Percentiles rank a stretch among this genome's conserved stretches.
Conservation (phyloP, 306 rosid species). For the Trifolium dubium region DNA sequence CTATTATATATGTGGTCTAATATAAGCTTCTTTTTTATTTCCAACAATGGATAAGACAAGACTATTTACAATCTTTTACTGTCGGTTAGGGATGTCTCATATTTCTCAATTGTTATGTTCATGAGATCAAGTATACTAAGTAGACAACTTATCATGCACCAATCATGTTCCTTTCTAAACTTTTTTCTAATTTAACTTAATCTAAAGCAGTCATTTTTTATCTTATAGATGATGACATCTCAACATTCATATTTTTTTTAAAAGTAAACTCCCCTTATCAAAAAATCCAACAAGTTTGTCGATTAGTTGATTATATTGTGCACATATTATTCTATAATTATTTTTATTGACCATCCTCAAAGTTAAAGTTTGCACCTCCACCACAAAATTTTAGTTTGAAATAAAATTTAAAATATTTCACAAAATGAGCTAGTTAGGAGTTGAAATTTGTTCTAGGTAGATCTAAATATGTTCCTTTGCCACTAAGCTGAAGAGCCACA, state of each 20-base stretch:
- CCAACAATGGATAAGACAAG: slow-evolving; percentile 19
- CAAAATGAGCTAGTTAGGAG: no score
- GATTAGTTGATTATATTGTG: not conserved
- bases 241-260: not conserved
- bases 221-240: slow-evolving; percentile 1
- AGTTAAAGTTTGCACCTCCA: no score
- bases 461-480: no score
- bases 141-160: not conserved
- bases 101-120: not conserved
- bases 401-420: no score
- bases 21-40: slow-evolving; percentile 19
- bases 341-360: no score
- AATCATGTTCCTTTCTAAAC: slow-evolving; percentile 3
- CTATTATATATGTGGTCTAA: no score
- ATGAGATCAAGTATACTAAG: not conserved
- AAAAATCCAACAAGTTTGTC: not conserved
- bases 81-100: not conserved
- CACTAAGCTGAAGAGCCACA: no score
- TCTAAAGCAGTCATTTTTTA: not conserved
- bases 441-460: no score
- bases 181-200: not conserved
- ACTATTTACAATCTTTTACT: not conserved
- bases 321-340: no score
- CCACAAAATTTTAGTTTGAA: no score
- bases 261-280: not conserved